These are phyloP conservation scores for Lindgomyces ingoldianus DNA, from an alignment of 495 filamentous ascomycete species.

Conservation along the genomic window DNA sequence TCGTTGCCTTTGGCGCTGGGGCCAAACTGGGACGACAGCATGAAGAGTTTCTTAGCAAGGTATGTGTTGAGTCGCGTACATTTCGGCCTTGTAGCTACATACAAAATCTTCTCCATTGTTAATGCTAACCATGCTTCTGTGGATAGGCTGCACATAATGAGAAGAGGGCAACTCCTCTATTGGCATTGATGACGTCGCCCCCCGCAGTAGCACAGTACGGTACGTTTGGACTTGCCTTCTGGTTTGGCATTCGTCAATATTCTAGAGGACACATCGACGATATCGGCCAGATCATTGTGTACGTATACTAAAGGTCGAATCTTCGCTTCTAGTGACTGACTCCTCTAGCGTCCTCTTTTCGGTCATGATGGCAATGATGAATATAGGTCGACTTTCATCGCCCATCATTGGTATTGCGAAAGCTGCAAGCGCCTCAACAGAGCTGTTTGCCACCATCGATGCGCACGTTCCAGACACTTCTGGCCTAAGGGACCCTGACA, in stretches of 20 bases:
- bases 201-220: slow-evolving; percentile 37
- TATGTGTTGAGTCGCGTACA: too few relatives aligned
- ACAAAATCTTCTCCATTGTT: too few relatives aligned
- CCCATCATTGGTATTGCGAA: slow-evolving; percentile 37
- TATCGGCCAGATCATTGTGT: slow-evolving; percentile 34
- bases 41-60: not conserved
- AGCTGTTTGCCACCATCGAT: not conserved
- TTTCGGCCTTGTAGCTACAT: too few relatives aligned
- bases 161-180: slow-evolving; percentile 53
- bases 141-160: slow-evolving; percentile 59
- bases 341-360: slow-evolving; percentile 38
- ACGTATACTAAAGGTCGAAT: slow-evolving; percentile 6
- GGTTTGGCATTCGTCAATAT: slow-evolving; percentile 42
- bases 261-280: slow-evolving; percentile 18
- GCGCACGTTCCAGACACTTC: slow-evolving; percentile 33
- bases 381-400: slow-evolving; percentile 20
- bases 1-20: slow-evolving; percentile 11
- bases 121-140: too few relatives aligned
- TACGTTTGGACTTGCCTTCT: slow-evolving; percentile 40
- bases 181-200: slow-evolving; percentile 43
- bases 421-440: slow-evolving; percentile 33
- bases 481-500: slow-evolving; percentile 36
- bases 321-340: too few relatives aligned
- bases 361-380: slow-evolving; percentile 33
- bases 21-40: not conserved